Evolutionary conservation across 2,329 filamentous ascomycete genomes (phyloP).

Genomic region (Fusarium circinatum): DNA sequence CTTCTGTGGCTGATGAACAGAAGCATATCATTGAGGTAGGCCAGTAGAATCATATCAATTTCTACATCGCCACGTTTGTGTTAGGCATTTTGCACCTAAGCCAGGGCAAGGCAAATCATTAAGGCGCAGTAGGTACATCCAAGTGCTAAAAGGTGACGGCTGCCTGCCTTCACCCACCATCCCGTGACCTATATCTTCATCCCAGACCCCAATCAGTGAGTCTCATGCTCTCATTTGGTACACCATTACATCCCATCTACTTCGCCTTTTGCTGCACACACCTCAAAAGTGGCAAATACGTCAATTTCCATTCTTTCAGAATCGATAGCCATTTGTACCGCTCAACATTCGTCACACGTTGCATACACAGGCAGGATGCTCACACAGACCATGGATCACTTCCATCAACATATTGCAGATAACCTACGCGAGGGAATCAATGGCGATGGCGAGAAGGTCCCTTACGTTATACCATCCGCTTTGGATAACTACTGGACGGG

Average conservation of each 20-base stretch:
- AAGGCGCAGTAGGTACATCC: not conserved
- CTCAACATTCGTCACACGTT: not conserved
- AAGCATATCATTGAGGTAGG: not conserved
- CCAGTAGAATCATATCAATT: not conserved
- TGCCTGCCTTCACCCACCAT: not conserved
- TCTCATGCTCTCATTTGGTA: not conserved
- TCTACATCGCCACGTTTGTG: not conserved
- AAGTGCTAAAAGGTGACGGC: not conserved
- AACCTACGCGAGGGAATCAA: not conserved
- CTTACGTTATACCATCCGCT: not conserved
- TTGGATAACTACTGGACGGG: not conserved
- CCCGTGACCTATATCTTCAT: not conserved
- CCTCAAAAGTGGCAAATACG: not conserved
- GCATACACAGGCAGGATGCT: not conserved
- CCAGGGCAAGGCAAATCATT: not conserved
- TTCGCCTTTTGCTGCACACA: not conserved
- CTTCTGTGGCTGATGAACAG: not conserved
- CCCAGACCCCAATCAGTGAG: not conserved
- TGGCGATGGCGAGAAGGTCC: not conserved
- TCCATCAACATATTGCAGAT: fast-evolving
- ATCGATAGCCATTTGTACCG: not conserved
- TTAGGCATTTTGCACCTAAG: not conserved
- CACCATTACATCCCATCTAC: not conserved
- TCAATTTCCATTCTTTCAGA: not conserved
- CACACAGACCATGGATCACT: not conserved